A percentile compares a stretch with the other conserved stretches of the same genome.
phyloP scores from a whole-genome alignment of 371 early-diverging fungal species.

The Actinomortierella wolfii region DNA sequence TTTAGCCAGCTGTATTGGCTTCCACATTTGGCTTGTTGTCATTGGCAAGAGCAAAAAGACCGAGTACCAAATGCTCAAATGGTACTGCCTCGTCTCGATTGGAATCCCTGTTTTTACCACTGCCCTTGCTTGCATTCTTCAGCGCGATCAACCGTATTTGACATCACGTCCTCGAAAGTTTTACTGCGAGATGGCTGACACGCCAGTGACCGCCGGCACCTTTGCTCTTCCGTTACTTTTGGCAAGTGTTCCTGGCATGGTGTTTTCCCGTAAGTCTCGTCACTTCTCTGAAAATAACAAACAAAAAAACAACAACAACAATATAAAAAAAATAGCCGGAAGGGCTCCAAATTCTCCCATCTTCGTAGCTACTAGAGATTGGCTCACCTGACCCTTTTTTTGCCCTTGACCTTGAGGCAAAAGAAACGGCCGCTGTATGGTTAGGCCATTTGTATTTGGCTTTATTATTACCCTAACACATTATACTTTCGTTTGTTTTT shows the following conservation, averaged over 20 bases:
- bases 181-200: conserved; percentile 17
- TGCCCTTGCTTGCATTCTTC: conserved; percentile 15
- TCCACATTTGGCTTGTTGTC: conserved; percentile 31
- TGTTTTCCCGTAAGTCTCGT: conserved; percentile 17
- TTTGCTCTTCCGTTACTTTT: conserved; percentile 24
- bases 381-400: too few relatives aligned
- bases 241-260: conserved; percentile 11
- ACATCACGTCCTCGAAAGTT: conserved; percentile 18
- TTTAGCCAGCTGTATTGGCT: conserved; percentile 21
- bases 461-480: too few relatives aligned
- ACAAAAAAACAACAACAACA: too few relatives aligned
- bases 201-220: conserved; percentile 7
- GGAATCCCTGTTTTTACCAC: conserved; percentile 12
- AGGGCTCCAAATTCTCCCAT: too few relatives aligned
- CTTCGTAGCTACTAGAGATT: too few relatives aligned
- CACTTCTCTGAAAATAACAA: too few relatives aligned
- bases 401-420: too few relatives aligned
- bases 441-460: too few relatives aligned
- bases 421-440: too few relatives aligned
- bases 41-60: conserved; percentile 5
- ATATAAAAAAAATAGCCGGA: too few relatives aligned
- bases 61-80: conserved; percentile 21
- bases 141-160: conserved; percentile 9
- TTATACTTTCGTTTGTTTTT: too few relatives aligned
- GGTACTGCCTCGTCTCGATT: conserved; percentile 28